These are phyloP conservation scores for Podila horticola DNA, from an alignment of 192 early-diverging fungal genomes.

Conservation along the genomic window DNA sequence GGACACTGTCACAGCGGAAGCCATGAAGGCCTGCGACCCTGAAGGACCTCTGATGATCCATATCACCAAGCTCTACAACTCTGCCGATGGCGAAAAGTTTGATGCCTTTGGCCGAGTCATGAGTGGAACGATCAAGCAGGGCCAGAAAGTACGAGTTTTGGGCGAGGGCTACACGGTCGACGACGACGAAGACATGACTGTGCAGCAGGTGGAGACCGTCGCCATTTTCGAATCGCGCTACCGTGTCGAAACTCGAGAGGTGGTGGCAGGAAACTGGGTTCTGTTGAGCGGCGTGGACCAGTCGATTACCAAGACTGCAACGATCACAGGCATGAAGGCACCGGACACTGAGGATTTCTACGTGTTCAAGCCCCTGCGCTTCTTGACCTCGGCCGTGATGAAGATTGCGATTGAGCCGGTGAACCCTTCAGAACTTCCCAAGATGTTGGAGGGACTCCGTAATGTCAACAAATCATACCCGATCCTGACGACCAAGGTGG, in stretches of 20 bases:
- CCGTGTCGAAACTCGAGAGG: slow-evolving; percentile 81
- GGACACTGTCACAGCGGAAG: slow-evolving; percentile 65
- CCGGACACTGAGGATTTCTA: slow-evolving; percentile 67
- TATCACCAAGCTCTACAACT: slow-evolving; percentile 91
- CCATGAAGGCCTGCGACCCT: slow-evolving; percentile 85
- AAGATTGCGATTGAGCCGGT: slow-evolving; percentile 98
- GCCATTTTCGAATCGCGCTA: slow-evolving; percentile 89
- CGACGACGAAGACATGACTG: slow-evolving; percentile 97
- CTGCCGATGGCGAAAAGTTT: slow-evolving; percentile 85
- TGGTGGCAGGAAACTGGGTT: slow-evolving; percentile 91
- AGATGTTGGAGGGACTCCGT: slow-evolving; percentile 96
- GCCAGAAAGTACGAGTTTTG: slow-evolving; percentile 87
- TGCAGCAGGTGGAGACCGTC: slow-evolving; percentile 76
- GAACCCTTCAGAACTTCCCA: slow-evolving; percentile 96
- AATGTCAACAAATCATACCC: slow-evolving; percentile 97
- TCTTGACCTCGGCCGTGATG: slow-evolving; percentile 84
- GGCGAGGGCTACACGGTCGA: slow-evolving; percentile 92
- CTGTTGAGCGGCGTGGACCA: slow-evolving; percentile 92
- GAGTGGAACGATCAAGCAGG: slow-evolving; percentile 83
- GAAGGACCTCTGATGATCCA: slow-evolving; percentile 95
- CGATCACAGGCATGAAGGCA: slow-evolving; percentile 76
- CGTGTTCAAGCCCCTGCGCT: slow-evolving; percentile 87
- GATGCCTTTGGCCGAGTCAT: slow-evolving; percentile 95
- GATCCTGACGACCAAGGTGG: slow-evolving; percentile 88
- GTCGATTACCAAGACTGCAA: slow-evolving; percentile 95